These are phyloP conservation scores for Cryomyces antarcticus DNA, from an alignment of 495 filamentous ascomycete species.

Conservation along the genomic window DNA sequence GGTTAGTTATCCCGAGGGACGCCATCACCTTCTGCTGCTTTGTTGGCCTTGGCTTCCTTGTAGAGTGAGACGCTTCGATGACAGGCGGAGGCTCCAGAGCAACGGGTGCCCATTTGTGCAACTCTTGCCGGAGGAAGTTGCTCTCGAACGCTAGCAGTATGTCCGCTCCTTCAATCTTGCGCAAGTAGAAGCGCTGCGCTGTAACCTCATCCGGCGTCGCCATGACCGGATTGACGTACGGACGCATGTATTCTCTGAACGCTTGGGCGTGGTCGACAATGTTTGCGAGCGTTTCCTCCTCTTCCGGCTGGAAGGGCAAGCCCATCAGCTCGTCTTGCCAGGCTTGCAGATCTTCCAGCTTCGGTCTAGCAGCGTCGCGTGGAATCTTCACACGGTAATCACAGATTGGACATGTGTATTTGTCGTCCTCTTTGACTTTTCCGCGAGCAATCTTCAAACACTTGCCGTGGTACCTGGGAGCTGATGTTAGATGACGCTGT, in stretches of 20 bases:
- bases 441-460: slow-evolving; percentile 95
- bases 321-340: slow-evolving; percentile 72
- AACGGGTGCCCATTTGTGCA: slow-evolving; percentile 91
- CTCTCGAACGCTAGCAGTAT: slow-evolving; percentile 83
- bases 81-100: slow-evolving; percentile 69
- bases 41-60: slow-evolving; percentile 90
- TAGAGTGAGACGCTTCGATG: slow-evolving; percentile 68
- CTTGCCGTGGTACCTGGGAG: slow-evolving; percentile 81
- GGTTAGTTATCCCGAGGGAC: slow-evolving; percentile 64
- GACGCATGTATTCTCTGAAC: slow-evolving; percentile 66
- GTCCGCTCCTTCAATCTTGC: slow-evolving; percentile 96
- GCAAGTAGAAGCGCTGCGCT: slow-evolving; percentile 87
- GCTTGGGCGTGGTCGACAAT: slow-evolving; percentile 69
- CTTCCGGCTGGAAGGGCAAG: slow-evolving; percentile 90
- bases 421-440: slow-evolving; percentile 94
- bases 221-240: slow-evolving; percentile 60
- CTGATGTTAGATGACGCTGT: neutral
- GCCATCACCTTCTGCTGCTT: slow-evolving; percentile 94
- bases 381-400: slow-evolving; percentile 96
- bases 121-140: slow-evolving; percentile 89
- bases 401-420: slow-evolving; percentile 96
- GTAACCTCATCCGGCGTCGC: slow-evolving; percentile 69
- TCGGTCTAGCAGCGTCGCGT: slow-evolving; percentile 90
- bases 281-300: slow-evolving; percentile 62
- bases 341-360: slow-evolving; percentile 71